Evolutionary conservation across 768 basidiomycete genomes (phyloP).

Genomic region (Amanita exitialis): DNA sequence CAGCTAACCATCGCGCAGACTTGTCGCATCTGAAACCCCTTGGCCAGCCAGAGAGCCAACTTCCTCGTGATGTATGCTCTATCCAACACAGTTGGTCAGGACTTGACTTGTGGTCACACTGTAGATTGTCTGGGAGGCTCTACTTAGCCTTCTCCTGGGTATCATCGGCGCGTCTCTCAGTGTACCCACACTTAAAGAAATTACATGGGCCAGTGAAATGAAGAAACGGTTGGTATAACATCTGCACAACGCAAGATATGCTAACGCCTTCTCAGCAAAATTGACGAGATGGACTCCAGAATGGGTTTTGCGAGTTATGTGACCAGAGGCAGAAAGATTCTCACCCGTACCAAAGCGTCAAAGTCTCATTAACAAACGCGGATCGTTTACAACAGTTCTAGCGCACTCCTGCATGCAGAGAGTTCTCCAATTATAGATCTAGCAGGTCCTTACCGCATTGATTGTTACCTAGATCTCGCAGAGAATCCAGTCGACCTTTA

Average conservation of each 20-base stretch:
- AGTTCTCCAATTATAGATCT: no score
- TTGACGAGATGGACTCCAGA: slow-evolving; percentile 70
- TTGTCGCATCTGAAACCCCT: slow-evolving; percentile 69
- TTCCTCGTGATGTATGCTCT: slow-evolving; percentile 50
- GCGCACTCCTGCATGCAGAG: no score
- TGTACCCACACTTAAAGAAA: slow-evolving; percentile 62
- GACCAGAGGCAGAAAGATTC: slow-evolving; percentile 44
- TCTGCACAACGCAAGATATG: slow-evolving; percentile 3
- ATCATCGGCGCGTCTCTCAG: slow-evolving; percentile 66
- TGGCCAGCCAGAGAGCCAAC: slow-evolving; percentile 53
- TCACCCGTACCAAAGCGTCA: slow-evolving; percentile 14
- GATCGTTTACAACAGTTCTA: not conserved
- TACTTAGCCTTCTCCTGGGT: slow-evolving; percentile 55
- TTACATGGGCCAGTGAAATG: slow-evolving; percentile 90
- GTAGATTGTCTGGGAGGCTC: slow-evolving; percentile 61
- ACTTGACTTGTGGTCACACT: not conserved
- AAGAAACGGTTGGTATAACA: slow-evolving; percentile 47
- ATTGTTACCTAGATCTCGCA: no score
- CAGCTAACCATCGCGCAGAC: slow-evolving; percentile 31
- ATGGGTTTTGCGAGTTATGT: slow-evolving; percentile 52
- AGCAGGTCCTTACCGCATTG: no score
- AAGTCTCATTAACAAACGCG: not conserved
- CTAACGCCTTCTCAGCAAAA: slow-evolving; percentile 33
- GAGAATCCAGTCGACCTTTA: no score
- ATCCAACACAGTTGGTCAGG: not conserved